Percentiles rank a stretch among this genome's conserved stretches.
Conservation (phyloP, 768 basidiomycete species). For the Hypsizygus marmoreus region DNA sequence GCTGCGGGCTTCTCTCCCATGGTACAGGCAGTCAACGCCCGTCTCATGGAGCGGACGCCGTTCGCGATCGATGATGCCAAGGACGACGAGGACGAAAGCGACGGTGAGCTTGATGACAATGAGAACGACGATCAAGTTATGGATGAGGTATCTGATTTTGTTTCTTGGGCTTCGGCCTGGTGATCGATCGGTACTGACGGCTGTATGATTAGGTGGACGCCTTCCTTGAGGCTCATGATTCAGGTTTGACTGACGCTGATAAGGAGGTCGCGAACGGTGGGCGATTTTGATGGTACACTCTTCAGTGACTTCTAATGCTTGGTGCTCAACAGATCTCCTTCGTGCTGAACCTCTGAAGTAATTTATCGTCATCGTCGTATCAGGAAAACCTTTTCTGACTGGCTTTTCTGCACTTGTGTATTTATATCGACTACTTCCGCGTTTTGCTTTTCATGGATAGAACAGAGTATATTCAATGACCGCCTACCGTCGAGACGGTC, state of each 20-base stretch:
- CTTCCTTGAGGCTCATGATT: slow-evolving; percentile 92
- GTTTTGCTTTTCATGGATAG: slow-evolving; percentile 5
- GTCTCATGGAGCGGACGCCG: slow-evolving; percentile 87
- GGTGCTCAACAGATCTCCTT: slow-evolving; percentile 21
- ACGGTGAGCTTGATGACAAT: slow-evolving; percentile 53
- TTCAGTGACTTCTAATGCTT: not conserved
- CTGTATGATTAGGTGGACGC: slow-evolving; percentile 69
- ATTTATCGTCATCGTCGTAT: not conserved
- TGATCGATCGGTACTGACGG: not conserved
- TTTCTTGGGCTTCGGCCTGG: not conserved
- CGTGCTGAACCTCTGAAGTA: slow-evolving; percentile 32
- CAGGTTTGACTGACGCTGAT: slow-evolving; percentile 79
- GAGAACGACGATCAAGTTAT: slow-evolving; percentile 78
- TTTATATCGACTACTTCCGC: slow-evolving; percentile 7
- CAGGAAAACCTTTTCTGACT: not conserved
- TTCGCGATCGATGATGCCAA: slow-evolving; percentile 98
- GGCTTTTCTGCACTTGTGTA: slow-evolving; percentile 6
- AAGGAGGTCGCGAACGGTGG: slow-evolving; percentile 75
- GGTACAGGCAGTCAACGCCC: slow-evolving; percentile 76
- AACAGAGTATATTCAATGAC: not conserved
- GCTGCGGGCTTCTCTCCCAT: slow-evolving; percentile 58
- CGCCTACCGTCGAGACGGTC: too few relatives aligned
- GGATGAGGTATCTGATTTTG: slow-evolving; percentile 83
- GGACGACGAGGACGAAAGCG: slow-evolving; percentile 64
- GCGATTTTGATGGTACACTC: slow-evolving; percentile 16